These are phyloP conservation scores for Neofusicoccum ribis DNA, from an alignment of 2,329 filamentous ascomycete species.

Conservation along the genomic window DNA sequence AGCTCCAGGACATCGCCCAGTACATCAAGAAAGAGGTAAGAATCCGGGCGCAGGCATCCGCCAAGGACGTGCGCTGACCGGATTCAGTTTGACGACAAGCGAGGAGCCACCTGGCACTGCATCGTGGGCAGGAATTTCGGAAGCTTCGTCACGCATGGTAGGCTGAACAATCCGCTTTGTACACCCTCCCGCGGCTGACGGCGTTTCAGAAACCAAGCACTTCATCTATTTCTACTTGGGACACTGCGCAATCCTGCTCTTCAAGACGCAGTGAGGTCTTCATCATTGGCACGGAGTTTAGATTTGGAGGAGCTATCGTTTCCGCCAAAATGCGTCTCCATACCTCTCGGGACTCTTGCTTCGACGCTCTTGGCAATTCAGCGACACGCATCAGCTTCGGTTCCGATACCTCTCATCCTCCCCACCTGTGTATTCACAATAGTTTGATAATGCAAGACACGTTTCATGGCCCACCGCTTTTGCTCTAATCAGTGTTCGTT, in stretches of 20 bases:
- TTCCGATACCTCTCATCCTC: conserved; percentile 1
- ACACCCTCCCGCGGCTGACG: conserved; percentile 26
- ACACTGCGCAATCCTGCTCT: conserved; percentile 95
- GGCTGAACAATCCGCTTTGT: conserved; percentile 27
- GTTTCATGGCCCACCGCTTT: background rate
- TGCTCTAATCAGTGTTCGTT: background rate
- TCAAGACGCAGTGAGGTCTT: conserved; percentile 85
- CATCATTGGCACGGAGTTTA: background rate
- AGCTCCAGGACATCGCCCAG: conserved; percentile 82
- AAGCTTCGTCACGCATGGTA: conserved; percentile 97
- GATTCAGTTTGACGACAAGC: conserved; percentile 85
- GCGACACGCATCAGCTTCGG: conserved; percentile 4
- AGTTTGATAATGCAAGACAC: conserved; percentile 14
- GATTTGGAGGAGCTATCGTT: background rate
- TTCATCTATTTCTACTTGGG: conserved; percentile 99
- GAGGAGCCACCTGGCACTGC: conserved; percentile 98
- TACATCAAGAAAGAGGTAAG: conserved; percentile 88
- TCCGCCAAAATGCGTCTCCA: background rate
- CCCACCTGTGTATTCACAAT: conserved; percentile 6
- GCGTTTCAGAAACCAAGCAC: conserved; percentile 84
- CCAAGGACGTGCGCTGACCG: conserved; percentile 23
- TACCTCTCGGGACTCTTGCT: background rate
- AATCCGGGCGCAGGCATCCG: background rate
- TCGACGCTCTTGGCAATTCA: background rate
- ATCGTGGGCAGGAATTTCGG: conserved; percentile 98